phyloP scores from a whole-genome alignment of 2,329 filamentous ascomycete genomes.

The Microsporum ferrugineum region DNA sequence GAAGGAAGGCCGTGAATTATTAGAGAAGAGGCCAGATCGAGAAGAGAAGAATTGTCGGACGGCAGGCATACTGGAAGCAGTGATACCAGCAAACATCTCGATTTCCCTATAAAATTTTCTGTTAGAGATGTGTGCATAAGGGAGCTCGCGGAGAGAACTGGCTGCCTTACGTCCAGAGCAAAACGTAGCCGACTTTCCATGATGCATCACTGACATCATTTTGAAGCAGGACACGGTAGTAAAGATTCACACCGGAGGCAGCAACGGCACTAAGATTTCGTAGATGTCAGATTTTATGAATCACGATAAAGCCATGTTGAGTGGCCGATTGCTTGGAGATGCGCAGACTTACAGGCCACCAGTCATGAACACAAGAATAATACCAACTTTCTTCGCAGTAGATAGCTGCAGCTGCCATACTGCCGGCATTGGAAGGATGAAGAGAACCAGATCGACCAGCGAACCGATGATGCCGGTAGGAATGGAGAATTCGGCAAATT shows the following conservation, averaged over 20 bases:
- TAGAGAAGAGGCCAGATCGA: neutral
- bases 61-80: constrained; percentile 2
- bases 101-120: neutral
- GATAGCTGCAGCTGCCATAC: constrained; percentile 2
- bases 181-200: constrained; percentile 4
- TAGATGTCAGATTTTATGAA: neutral
- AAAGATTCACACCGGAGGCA: neutral
- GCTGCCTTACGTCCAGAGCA: neutral
- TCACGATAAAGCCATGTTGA: neutral
- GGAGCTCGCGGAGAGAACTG: neutral
- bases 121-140: neutral
- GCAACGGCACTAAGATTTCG: neutral
- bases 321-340: neutral
- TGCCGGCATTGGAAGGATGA: constrained; percentile 1
- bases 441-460: neutral
- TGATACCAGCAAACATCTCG: constrained; percentile 4
- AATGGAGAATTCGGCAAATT: neutral
- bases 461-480: neutral
- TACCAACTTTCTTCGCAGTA: constrained; percentile 1
- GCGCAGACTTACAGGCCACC: constrained; percentile 1
- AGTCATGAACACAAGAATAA: constrained; percentile 4
- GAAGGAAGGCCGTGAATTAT: neutral
- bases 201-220: constrained; percentile 3
- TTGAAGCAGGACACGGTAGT: neutral
- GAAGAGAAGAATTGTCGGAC: constrained; percentile 2